Conservation (phyloP, 257 asterid genomes). For the Catharanthus roseus region DNA sequence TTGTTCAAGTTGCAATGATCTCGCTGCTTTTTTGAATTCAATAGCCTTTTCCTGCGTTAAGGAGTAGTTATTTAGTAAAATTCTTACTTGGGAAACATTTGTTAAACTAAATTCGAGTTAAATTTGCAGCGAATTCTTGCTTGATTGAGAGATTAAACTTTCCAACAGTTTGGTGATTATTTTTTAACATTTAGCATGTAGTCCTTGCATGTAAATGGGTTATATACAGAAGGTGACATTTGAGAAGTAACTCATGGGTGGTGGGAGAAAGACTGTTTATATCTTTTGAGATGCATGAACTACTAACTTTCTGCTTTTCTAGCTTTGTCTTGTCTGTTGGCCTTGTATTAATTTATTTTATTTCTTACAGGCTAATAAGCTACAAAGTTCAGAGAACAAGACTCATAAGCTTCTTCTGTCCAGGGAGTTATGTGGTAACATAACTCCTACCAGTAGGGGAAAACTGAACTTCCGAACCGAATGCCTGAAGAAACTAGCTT, state of each 20-base stretch:
- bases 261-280: not conserved
- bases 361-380: conserved; percentile 32
- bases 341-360: conserved; percentile 1
- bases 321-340: no score
- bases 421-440: conserved; percentile 68
- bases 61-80: not conserved
- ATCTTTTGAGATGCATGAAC: not conserved
- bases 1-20: not conserved
- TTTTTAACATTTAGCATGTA: not conserved
- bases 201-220: not conserved
- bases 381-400: conserved; percentile 6
- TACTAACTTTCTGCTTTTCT: not conserved
- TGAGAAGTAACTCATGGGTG: not conserved
- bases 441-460: conserved; percentile 40
- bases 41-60: not conserved
- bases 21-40: not conserved
- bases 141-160: not conserved
- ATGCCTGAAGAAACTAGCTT: conserved; percentile 52
- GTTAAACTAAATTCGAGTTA: not conserved
- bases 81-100: not conserved
- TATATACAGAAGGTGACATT: not conserved
- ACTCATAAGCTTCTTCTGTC: conserved; percentile 51
- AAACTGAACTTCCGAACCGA: conserved; percentile 58
- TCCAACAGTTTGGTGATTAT: not conserved
- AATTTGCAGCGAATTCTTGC: not conserved